Conservation (phyloP, 1,139 yeast species). For the Geotrichum cucujoidarum region DNA sequence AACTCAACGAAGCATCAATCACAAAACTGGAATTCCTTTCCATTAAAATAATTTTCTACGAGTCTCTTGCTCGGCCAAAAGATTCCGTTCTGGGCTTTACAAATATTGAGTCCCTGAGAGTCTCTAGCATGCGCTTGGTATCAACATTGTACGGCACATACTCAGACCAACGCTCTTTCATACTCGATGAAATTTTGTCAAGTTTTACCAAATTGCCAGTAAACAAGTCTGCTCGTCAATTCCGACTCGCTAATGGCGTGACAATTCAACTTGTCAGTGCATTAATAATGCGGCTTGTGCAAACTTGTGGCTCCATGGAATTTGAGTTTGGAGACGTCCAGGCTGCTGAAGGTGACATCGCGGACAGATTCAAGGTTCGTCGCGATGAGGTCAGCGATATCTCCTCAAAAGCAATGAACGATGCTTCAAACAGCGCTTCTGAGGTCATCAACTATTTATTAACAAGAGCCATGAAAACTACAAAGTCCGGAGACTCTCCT, state of each 20-base stretch:
- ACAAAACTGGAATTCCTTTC: constrained; percentile 51
- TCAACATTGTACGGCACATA: constrained; percentile 24
- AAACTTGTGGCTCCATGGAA: constrained; percentile 37
- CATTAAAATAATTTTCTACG: constrained; percentile 39
- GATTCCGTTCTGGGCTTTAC: constrained; percentile 31
- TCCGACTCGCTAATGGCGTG: constrained; percentile 43
- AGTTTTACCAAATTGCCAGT: constrained; percentile 48
- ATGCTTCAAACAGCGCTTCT: constrained; percentile 40
- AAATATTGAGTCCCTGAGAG: constrained; percentile 37
- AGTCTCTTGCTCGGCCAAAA: constrained; percentile 29
- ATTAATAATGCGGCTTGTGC: constrained; percentile 45
- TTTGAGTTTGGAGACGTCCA: constrained; percentile 24
- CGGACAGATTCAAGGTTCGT: constrained; percentile 12
- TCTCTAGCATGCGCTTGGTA: constrained; percentile 40
- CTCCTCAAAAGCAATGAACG: constrained; percentile 31
- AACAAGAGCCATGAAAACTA: constrained; percentile 26
- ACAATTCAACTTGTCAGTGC: constrained; percentile 48
- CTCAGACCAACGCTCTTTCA: constrained; percentile 50
- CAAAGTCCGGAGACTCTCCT: constrained; percentile 29
- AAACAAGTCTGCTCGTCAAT: constrained; percentile 44
- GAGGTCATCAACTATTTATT: constrained; percentile 31
- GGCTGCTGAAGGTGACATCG: constrained; percentile 19
- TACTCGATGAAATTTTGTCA: constrained; percentile 55
- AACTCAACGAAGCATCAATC: constrained; percentile 44
- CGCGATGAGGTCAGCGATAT: constrained; percentile 10